Base-by-base conservation (phyloP, 169 alveolate species). In the Hepatocystis sp. region DNA sequence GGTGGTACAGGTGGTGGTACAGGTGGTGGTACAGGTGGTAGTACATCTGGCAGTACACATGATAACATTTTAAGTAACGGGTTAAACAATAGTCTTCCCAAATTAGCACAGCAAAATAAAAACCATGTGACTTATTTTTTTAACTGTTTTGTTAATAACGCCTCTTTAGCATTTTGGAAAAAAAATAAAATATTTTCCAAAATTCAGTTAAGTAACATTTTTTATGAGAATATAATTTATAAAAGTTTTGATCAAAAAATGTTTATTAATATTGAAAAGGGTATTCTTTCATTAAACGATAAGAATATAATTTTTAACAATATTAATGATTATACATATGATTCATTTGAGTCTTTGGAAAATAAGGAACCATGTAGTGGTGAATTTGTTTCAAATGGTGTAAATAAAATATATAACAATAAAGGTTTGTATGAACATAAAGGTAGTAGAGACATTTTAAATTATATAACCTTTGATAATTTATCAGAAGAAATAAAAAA, bases 61-160 rank as follows among this genome's bases (percentile, higher is more conserved):
- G 78, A 39, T 39, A 39, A 7, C 19, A 61, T 85, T 46, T 67
- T 85, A 42, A 60, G 36, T 47, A 63, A 47, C 13, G 85, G 85
- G 13, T 7, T 60, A 39, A 13, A 36, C 8, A 39, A 46, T 36
- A 28, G 56, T 4, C 34, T 85, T 2, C 85, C 86, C 19, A 66
- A 66, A 51, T 66, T 91, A 17, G 13, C 58, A 13, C 91, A 89
- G 13, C 67, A 84, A 23, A 42, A 86, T 34, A 84, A 67, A 42
- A 58, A 90, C 2, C 81, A 86, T 40, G 88, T 65, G 11, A 81
- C 84, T 53, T 91, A 91, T 78, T 86, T 91, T 64, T 85, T 86
- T 67, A 81, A 85, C 28, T 85, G 91, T 46, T 76, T 84, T 46
- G 56, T 91, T 15, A 81, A 81, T 55, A 81, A 67, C 36, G 89